phyloP scores from a whole-genome alignment of 2,329 filamentous ascomycete species.

The Xenosphaeropsis pyriputrescens region DNA sequence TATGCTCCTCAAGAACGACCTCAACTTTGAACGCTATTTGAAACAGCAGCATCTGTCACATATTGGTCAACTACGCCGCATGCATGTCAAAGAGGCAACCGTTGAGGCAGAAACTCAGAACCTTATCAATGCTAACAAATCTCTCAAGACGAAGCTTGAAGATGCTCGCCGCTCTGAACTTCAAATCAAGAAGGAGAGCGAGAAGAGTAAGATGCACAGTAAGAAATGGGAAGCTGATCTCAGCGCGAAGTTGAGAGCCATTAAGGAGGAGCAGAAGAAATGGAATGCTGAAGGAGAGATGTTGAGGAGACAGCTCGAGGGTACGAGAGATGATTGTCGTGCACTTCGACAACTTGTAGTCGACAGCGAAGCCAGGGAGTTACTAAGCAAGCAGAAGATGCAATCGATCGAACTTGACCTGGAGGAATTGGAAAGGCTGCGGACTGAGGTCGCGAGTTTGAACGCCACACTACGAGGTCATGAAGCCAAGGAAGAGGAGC shows the following conservation, averaged over 20 bases:
- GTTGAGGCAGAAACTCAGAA: slow-evolving; percentile 75
- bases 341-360: slow-evolving; percentile 52
- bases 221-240: slow-evolving; percentile 70
- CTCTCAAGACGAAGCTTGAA: slow-evolving; percentile 56
- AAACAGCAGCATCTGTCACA: slow-evolving; percentile 74
- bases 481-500: slow-evolving; percentile 47
- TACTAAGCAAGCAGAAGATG: slow-evolving; percentile 47
- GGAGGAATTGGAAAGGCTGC: slow-evolving; percentile 44
- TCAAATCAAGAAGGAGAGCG: slow-evolving; percentile 56
- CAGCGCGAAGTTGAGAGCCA: slow-evolving; percentile 45
- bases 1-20: slow-evolving; percentile 63
- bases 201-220: slow-evolving; percentile 55
- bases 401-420: slow-evolving; percentile 46
- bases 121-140: slow-evolving; percentile 61
- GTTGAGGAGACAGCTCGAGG: slow-evolving; percentile 41
- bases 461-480: slow-evolving; percentile 46
- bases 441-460: slow-evolving; percentile 41
- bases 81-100: slow-evolving; percentile 61
- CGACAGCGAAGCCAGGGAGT: slow-evolving; percentile 53
- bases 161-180: slow-evolving; percentile 58
- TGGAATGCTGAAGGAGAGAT: slow-evolving; percentile 42
- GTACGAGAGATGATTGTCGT: slow-evolving; percentile 42
- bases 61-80: slow-evolving; percentile 63
- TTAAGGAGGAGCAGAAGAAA: slow-evolving; percentile 57
- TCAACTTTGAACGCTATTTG: slow-evolving; percentile 72